Evolutionary conservation across 192 early-diverging fungal species (phyloP).

Genomic region (Coemansia sp.): DNA sequence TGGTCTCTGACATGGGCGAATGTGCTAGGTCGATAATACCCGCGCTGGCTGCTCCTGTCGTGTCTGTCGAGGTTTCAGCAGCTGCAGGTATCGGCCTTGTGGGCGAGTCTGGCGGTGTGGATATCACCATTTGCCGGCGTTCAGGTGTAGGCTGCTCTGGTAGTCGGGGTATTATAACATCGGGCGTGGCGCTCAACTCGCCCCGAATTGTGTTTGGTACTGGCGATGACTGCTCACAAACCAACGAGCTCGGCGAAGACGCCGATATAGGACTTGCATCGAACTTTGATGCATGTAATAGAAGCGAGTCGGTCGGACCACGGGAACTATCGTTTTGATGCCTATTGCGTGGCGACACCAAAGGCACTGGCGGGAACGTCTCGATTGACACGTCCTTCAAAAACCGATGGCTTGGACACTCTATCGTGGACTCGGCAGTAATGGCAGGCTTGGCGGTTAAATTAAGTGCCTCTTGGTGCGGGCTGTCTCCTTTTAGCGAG

Average conservation of each 20-base stretch:
- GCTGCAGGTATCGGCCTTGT: slow-evolving; percentile 1
- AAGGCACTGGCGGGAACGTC: slow-evolving; percentile 15
- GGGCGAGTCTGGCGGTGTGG: slow-evolving; percentile 40
- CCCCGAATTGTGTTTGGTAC: neutral
- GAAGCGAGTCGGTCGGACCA: slow-evolving; percentile 24
- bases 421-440: neutral
- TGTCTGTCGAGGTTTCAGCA: slow-evolving; percentile 15
- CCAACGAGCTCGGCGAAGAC: slow-evolving; percentile 2
- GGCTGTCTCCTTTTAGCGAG: slow-evolving; percentile 8
- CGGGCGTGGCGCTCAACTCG: neutral
- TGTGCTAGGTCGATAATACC: slow-evolving; percentile 5
- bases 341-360: neutral
- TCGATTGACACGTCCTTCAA: slow-evolving; percentile 7
- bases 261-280: neutral
- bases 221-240: neutral
- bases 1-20: neutral
- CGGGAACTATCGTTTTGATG: neutral
- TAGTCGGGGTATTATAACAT: neutral
- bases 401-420: neutral
- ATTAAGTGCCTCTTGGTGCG: neutral
- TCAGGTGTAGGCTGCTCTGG: neutral
- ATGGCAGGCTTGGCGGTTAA: neutral
- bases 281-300: slow-evolving; percentile 18
- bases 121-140: slow-evolving; percentile 2
- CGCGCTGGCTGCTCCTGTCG: slow-evolving; percentile 4